Evolutionary conservation across 345 rosid genomes (phyloP).

Genomic region (Clausena lansium): DNA sequence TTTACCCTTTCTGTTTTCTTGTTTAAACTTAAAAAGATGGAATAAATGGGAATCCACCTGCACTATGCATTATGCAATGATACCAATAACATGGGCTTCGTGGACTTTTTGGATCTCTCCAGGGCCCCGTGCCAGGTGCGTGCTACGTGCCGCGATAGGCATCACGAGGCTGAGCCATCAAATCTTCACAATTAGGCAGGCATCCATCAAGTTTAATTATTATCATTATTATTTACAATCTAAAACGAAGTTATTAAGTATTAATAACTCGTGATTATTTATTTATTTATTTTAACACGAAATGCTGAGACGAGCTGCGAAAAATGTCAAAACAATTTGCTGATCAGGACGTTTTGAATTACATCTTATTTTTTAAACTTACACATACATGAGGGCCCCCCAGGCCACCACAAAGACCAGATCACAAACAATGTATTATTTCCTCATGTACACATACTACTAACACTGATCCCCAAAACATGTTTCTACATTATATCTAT

Average conservation of each 20-base stretch:
- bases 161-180: neutral
- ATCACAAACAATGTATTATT: neutral
- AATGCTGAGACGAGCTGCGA: neutral
- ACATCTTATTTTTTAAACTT: neutral
- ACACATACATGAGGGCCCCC: neutral
- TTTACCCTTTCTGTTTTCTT: neutral
- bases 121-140: neutral
- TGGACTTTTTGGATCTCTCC: constrained; percentile 10
- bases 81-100: constrained; percentile 9
- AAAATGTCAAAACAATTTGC: no score
- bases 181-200: neutral
- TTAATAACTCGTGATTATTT: neutral
- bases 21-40: neutral
- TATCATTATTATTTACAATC: neutral
- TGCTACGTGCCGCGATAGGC: neutral
- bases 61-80: constrained; percentile 22
- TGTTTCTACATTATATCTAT: neutral
- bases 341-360: neutral
- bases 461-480: neutral
- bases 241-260: no score
- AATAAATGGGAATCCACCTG: neutral
- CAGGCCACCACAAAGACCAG: neutral
- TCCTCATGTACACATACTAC: neutral
- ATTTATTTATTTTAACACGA: neutral
- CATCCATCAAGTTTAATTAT: neutral